These are phyloP conservation scores for Citrullus amarus DNA, from an alignment of 306 rosid genomes.

Conservation along the genomic window DNA sequence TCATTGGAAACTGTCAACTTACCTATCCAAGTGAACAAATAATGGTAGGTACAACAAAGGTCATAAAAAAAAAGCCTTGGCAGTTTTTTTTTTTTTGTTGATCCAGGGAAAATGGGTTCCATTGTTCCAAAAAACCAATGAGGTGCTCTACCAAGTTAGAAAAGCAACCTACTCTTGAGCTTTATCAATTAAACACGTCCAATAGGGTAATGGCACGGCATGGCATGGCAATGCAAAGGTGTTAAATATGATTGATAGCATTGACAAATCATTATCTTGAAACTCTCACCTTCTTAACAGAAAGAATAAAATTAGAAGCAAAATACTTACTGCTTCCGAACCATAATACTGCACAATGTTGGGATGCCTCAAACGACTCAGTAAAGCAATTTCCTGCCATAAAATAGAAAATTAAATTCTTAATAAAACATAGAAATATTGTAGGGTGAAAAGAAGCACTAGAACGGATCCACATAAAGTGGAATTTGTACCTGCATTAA, in stretches of 20 bases:
- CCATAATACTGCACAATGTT: slow-evolving; percentile 97
- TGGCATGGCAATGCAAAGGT: background rate
- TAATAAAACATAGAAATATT: slow-evolving; percentile 19
- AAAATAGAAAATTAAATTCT: slow-evolving; percentile 4
- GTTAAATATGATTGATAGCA: no score
- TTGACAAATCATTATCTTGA: no score
- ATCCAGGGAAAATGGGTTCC: background rate
- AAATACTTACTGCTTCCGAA: slow-evolving; percentile 64
- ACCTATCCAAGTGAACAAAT: background rate
- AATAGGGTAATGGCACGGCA: background rate
- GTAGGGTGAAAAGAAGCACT: slow-evolving; percentile 1
- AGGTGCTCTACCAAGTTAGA: background rate
- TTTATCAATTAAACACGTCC: no score
- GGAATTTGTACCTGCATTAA: slow-evolving; percentile 61
- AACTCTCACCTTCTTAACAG: background rate
- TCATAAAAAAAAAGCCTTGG: no score
- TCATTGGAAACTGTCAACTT: background rate
- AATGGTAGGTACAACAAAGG: no score
- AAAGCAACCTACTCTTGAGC: no score
- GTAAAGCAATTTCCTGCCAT: slow-evolving; percentile 73
- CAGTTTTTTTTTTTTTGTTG: background rate
- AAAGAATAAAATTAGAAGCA: slow-evolving; percentile 6
- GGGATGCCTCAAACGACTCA: slow-evolving; percentile 93
- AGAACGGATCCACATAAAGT: background rate
- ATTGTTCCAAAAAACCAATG: background rate